These are phyloP conservation scores for Ogataea degrootiae DNA, from an alignment of 805 yeast species.

Conservation along the genomic window DNA sequence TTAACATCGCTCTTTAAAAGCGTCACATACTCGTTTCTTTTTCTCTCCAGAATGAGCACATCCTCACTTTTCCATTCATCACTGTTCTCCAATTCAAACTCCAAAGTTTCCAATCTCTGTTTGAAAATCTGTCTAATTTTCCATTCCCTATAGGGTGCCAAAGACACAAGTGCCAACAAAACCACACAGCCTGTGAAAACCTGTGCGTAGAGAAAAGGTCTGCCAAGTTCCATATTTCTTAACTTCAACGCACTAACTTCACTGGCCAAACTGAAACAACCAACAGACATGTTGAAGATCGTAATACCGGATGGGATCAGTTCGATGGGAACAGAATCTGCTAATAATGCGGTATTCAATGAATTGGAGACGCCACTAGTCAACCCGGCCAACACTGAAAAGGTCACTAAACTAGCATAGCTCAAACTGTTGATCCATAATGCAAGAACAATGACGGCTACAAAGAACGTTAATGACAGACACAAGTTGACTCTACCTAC, in stretches of 20 bases:
- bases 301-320: conserved; percentile 20
- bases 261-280: conserved; percentile 17
- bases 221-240: conserved; percentile 9
- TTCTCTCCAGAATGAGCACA: background rate
- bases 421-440: conserved; percentile 35
- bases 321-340: conserved; percentile 16
- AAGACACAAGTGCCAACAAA: conserved; percentile 34
- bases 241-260: conserved; percentile 23
- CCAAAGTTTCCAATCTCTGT: conserved; percentile 9
- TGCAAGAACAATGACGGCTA: conserved; percentile 34
- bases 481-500: conserved; percentile 41
- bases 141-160: conserved; percentile 46
- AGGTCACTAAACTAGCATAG: conserved; percentile 29
- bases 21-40: background rate
- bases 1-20: background rate
- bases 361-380: conserved; percentile 37
- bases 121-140: conserved; percentile 37
- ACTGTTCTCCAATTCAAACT: conserved; percentile 1
- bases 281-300: conserved; percentile 12
- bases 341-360: conserved; percentile 16
- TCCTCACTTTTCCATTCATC: background rate
- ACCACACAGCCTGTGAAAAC: conserved; percentile 51
- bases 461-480: conserved; percentile 25
- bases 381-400: conserved; percentile 36
- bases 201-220: conserved; percentile 56